Evolutionary conservation across 1,139 yeast species (phyloP).

Genomic region (Wickerhamiella pararugosa): DNA sequence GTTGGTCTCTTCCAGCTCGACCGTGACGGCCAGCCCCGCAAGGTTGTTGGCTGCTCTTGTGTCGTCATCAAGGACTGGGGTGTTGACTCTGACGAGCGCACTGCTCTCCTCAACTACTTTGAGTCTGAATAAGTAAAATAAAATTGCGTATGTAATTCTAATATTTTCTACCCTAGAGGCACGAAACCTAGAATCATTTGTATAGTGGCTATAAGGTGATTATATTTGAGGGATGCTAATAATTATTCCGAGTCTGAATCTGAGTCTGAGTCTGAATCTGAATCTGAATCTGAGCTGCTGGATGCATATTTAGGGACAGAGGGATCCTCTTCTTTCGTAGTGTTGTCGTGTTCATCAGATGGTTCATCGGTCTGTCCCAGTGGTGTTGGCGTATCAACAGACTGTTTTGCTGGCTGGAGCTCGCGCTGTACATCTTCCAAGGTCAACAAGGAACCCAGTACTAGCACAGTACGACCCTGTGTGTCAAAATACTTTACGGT

Average conservation of each 20-base stretch:
- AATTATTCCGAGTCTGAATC: too few relatives aligned
- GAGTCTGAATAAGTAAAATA: slow-evolving; percentile 52
- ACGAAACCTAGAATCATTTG: too few relatives aligned
- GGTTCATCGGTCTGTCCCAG: too few relatives aligned
- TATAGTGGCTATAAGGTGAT: too few relatives aligned
- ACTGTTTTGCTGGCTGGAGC: neutral
- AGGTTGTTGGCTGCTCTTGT: slow-evolving; percentile 99
- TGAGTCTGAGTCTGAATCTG: too few relatives aligned
- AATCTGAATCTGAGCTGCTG: too few relatives aligned
- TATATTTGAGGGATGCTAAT: too few relatives aligned
- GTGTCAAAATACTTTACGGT: slow-evolving; percentile 58
- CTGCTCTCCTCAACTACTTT: slow-evolving; percentile 92
- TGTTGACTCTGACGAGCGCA: slow-evolving; percentile 97
- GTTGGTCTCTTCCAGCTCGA: slow-evolving; percentile 99
- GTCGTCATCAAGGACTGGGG: slow-evolving; percentile 99
- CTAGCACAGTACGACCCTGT: slow-evolving; percentile 66
- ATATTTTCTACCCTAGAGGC: too few relatives aligned
- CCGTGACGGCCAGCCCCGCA: slow-evolving; percentile 99
- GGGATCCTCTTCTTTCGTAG: too few relatives aligned
- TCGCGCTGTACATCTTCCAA: slow-evolving; percentile 10
- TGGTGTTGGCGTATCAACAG: too few relatives aligned
- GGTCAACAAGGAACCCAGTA: slow-evolving; percentile 60
- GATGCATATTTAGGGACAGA: too few relatives aligned
- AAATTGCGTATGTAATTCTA: neutral
- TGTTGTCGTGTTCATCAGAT: too few relatives aligned